Evolutionary conservation across 805 yeast genomes (phyloP).

Genomic region (Candida ovalis): DNA sequence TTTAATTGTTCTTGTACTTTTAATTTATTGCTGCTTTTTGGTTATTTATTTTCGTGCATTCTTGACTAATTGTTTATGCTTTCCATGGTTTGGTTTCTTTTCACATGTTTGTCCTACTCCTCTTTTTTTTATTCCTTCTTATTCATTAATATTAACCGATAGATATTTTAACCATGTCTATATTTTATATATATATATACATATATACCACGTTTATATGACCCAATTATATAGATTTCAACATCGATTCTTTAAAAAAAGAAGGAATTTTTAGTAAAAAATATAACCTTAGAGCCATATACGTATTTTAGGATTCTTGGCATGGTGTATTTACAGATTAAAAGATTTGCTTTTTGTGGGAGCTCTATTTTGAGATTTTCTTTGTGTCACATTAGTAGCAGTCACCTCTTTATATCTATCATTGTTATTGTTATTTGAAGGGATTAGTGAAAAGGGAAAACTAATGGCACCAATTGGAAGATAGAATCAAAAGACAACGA

Average conservation of each 20-base stretch:
- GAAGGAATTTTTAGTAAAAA: not conserved
- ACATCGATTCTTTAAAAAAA: slow-evolving; percentile 4
- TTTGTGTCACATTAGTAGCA: too few relatives aligned
- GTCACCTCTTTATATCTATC: too few relatives aligned
- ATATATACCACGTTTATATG: not conserved
- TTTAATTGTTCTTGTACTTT: not conserved
- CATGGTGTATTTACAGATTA: too few relatives aligned
- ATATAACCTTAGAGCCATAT: too few relatives aligned
- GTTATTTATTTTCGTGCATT: not conserved
- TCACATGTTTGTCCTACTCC: not conserved
- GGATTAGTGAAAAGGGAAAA: too few relatives aligned
- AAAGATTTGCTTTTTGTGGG: too few relatives aligned
- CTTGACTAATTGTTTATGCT: not conserved
- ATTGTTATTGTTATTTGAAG: too few relatives aligned
- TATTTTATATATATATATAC: not conserved
- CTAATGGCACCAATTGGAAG: too few relatives aligned
- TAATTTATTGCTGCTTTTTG: not conserved
- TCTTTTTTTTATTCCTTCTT: not conserved
- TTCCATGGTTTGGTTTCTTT: not conserved
- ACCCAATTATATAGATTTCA: slow-evolving; percentile 6
- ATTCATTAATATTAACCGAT: not conserved
- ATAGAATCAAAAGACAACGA: too few relatives aligned
- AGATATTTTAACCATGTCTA: not conserved
- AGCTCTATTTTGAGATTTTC: too few relatives aligned
- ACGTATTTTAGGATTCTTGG: too few relatives aligned